Evolutionary conservation across 305 asterid species (phyloP).

Genomic region (Fraxinus latifolia): DNA sequence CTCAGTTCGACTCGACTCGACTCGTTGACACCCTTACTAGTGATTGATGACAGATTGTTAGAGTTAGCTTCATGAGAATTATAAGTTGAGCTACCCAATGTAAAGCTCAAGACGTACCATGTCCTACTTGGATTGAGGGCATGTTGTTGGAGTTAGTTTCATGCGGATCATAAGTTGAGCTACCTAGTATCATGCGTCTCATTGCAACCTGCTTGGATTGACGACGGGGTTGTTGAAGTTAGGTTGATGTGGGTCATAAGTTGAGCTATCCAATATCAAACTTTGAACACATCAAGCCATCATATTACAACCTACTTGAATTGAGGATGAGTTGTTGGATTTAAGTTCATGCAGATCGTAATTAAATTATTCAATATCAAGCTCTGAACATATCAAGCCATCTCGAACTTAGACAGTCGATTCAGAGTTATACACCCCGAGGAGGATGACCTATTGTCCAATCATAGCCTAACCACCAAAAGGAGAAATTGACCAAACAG

Average conservation of each 20-base stretch:
- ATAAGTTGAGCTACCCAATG: not conserved
- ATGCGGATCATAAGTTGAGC: not conserved
- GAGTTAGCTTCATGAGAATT: not conserved
- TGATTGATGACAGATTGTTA: not conserved
- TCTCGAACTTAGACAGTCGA: not conserved
- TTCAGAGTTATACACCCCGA: not conserved
- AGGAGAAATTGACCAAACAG: slow-evolving; percentile 52
- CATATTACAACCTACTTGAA: not conserved
- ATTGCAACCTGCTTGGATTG: not conserved
- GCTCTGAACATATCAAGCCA: not conserved
- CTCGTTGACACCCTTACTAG: no score
- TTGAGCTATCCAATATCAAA: no score
- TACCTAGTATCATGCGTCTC: not conserved
- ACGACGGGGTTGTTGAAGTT: not conserved
- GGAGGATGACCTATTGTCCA: slow-evolving; percentile 5
- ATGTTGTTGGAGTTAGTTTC: no score
- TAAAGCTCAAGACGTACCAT: not conserved
- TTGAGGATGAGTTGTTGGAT: not conserved
- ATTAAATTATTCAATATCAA: not conserved
- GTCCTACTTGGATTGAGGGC: not conserved
- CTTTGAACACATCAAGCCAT: not conserved
- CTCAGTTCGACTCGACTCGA: no score
- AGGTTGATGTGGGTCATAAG: not conserved
- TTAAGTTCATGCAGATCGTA: not conserved
- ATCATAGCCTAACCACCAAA: not conserved